Percentiles rank a stretch among this genome's conserved stretches.
Evolutionary conservation across 768 basidiomycete species (phyloP).

Genomic region (Rubroboletus pulcherrimus): DNA sequence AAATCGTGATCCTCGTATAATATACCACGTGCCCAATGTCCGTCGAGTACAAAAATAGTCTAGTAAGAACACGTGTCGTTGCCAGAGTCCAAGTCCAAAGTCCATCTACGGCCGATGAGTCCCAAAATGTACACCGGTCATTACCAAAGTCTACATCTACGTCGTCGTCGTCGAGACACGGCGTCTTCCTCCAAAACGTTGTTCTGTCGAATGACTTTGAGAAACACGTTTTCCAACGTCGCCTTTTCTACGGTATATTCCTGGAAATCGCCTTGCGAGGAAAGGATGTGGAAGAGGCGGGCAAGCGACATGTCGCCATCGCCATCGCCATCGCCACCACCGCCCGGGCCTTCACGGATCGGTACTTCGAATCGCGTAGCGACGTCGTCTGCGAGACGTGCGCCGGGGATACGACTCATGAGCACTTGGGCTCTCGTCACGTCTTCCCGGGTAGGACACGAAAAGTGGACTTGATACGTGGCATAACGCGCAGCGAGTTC

Average conservation of each 20-base stretch:
- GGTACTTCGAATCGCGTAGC: conserved; percentile 76
- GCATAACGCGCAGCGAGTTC: conserved; percentile 64
- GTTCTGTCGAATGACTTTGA: conserved; percentile 65
- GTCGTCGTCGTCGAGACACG: conserved; percentile 1
- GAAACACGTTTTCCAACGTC: conserved; percentile 67
- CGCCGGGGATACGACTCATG: conserved; percentile 60
- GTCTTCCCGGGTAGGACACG: conserved; percentile 61
- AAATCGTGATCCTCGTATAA: background rate
- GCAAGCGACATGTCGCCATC: conserved; percentile 44
- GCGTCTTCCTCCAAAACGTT: conserved; percentile 50
- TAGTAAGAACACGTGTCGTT: background rate
- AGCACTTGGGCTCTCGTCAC: conserved; percentile 51
- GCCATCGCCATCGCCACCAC: background rate
- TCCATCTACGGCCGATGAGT: background rate
- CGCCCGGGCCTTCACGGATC: conserved; percentile 25
- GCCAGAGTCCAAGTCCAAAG: background rate
- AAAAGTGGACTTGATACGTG: conserved; percentile 75
- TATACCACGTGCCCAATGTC: background rate
- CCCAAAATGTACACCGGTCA: background rate
- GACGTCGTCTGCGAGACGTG: conserved; percentile 67
- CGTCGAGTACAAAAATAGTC: background rate
- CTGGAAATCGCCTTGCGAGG: conserved; percentile 48
- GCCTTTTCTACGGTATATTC: conserved; percentile 73
- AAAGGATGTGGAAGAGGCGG: conserved; percentile 54
- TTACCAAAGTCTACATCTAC: conserved; percentile 7